A percentile compares a stretch with the other conserved stretches of the same genome.
phyloP scores from a whole-genome alignment of 495 filamentous ascomycete genomes.

The Hypoxylon lienhwacheense region DNA sequence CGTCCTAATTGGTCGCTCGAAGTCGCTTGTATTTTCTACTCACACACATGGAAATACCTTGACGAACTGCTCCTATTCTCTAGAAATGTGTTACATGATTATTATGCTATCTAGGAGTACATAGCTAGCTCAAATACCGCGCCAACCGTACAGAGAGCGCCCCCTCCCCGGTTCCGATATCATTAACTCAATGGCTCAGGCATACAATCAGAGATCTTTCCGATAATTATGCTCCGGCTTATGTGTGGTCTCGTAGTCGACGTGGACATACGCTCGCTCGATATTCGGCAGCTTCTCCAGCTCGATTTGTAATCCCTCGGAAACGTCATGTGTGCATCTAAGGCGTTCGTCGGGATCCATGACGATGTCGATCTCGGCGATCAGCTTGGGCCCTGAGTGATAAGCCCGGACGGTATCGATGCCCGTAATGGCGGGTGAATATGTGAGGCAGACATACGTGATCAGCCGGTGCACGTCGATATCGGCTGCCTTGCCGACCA shows the following conservation, averaged over 20 bases:
- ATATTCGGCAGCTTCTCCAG: constrained; percentile 90
- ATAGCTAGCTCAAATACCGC: too few species aligned
- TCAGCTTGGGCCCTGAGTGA: constrained; percentile 84
- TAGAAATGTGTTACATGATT: too few species aligned
- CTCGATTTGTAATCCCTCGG: constrained; percentile 92
- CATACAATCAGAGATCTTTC: constrained; percentile 53
- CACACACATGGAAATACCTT: too few species aligned
- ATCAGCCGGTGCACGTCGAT: constrained; percentile 89
- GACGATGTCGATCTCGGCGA: constrained; percentile 88
- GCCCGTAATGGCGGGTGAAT: constrained; percentile 72
- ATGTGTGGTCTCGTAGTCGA: constrained; percentile 97
- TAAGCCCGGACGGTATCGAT: constrained; percentile 96
- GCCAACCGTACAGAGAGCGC: too few species aligned
- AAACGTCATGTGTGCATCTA: constrained; percentile 84
- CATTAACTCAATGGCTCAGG: not conserved
- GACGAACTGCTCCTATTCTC: too few species aligned
- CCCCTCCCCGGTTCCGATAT: too few species aligned
- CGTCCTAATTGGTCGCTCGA: too few species aligned
- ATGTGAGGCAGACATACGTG: constrained; percentile 95
- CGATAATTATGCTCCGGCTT: constrained; percentile 72
- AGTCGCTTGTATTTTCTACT: too few species aligned
- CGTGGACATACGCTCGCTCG: constrained; percentile 94
- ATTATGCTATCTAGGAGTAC: not conserved
- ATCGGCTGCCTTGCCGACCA: constrained; percentile 85
- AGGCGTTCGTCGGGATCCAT: constrained; percentile 73